A percentile compares a stretch with the other conserved stretches of the same genome.
These are phyloP conservation scores for Kokia cookei DNA, from an alignment of 441 rosid species.

Conservation along the genomic window DNA sequence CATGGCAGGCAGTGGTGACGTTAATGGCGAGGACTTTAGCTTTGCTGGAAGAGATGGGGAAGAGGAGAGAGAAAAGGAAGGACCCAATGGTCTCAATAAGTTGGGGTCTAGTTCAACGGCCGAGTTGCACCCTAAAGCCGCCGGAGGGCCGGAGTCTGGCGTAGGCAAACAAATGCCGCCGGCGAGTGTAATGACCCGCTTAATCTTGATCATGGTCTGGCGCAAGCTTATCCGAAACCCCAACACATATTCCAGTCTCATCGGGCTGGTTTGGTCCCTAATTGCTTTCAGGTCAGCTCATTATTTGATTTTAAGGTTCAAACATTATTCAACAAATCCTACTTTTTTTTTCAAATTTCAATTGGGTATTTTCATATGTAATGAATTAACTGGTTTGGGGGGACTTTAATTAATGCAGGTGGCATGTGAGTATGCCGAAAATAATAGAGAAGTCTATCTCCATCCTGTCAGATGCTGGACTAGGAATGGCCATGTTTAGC, in stretches of 20 bases:
- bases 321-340: not conserved
- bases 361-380: not conserved
- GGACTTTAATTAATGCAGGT: slow-evolving; percentile 37
- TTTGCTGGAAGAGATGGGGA: slow-evolving; percentile 31
- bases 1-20: slow-evolving; percentile 36
- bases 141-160: slow-evolving; percentile 29
- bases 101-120: slow-evolving; percentile 57
- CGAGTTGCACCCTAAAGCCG: slow-evolving; percentile 52
- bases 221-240: slow-evolving; percentile 69
- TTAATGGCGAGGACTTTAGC: slow-evolving; percentile 40
- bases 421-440: slow-evolving; percentile 69
- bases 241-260: slow-evolving; percentile 67
- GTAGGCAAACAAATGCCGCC: slow-evolving; percentile 52
- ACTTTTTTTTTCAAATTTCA: too few species aligned
- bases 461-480: slow-evolving; percentile 71
- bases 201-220: slow-evolving; percentile 76
- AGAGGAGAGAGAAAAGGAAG: slow-evolving; percentile 39
- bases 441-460: slow-evolving; percentile 49
- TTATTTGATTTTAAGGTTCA: not conserved
- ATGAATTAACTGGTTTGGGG: too few species aligned
- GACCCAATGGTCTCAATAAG: slow-evolving; percentile 48
- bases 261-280: slow-evolving; percentile 62
- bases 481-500: slow-evolving; percentile 84
- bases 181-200: slow-evolving; percentile 63
- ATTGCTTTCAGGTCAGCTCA: slow-evolving; percentile 41